Base-by-base conservation (phyloP, 2,329 filamentous ascomycete genomes). In the Cladosporium sphaerospermum region DNA sequence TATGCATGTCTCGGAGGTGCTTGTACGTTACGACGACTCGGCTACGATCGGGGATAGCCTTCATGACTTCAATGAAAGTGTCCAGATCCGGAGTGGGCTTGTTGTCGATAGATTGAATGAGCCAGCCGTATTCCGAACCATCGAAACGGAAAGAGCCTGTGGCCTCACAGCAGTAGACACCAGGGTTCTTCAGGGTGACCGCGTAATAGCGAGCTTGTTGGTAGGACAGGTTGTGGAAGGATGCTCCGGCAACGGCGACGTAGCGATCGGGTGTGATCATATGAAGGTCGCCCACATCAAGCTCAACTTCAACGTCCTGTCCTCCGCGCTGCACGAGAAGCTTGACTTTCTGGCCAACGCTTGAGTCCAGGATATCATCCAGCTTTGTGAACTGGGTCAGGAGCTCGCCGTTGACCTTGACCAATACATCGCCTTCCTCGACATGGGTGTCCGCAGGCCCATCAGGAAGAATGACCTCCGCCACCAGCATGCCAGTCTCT, bases 191-290 rank as follows among this genome's bases (percentile, higher is more conserved):
- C 62, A 90, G 87, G 9, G 91, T 85, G 54, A 99, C 91, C 33
- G 91, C 92, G 68, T 96, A 97, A 4, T 96, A 80, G 9, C 93
- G 85, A n/a, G 93, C 90, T 71, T 97, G 91, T 67, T 99, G 93
- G 69, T 99, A 99, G 1, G 95, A 99, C 14, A 99, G 77, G 67
- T 95, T 83, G 73, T 99, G 95, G 76, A 99, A 97, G 55, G 90
- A 92, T 19, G 85, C 93, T 16, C 93, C 95, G 40, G 91, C 89
- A 41, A 97, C 92, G 4, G 90, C 89, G 51, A 97, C 88, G 67
- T 97, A 99, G 56, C 91, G 86, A 71, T 96, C 91, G 11, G 95
- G 93, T 3, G 93, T 97, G 68, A 99, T 99, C 54, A 81, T 81
- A 74, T 99, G 93, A 57, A 99, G 78, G 67, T 99, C 88, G 45